Conservation (phyloP, 148 eudicot genomes). For the Rhododendron molle region DNA sequence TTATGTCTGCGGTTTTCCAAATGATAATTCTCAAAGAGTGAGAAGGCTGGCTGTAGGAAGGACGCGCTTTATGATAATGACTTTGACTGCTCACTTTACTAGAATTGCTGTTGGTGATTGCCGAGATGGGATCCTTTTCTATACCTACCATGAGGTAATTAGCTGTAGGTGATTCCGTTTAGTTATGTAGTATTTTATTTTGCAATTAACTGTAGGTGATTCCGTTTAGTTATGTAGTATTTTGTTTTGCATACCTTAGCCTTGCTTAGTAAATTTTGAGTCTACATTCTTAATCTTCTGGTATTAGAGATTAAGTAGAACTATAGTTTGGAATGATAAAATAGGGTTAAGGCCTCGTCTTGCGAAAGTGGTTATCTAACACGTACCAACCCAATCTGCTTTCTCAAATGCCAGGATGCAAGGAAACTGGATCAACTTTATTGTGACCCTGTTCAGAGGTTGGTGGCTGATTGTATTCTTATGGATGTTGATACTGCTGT, state of each 20-base stretch:
- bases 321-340: not conserved
- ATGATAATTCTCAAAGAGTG: conserved; percentile 64
- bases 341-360: not conserved
- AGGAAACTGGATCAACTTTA: conserved; percentile 78
- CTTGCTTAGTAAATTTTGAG: conserved; percentile 4
- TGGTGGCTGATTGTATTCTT: conserved; percentile 89
- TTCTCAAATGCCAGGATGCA: conserved; percentile 45
- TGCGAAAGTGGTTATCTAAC: not conserved
- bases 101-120: conserved; percentile 97
- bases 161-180: conserved; percentile 9
- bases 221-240: not conserved
- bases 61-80: conserved; percentile 74
- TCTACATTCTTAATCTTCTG: not conserved
- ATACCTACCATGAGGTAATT: conserved; percentile 76
- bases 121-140: conserved; percentile 91
- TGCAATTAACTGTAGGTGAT: conserved; percentile 18
- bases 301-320: not conserved
- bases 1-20: conserved; percentile 79
- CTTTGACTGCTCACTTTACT: conserved; percentile 71
- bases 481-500: conserved; percentile 75
- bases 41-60: conserved; percentile 66
- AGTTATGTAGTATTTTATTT: not conserved
- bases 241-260: conserved; percentile 5
- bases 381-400: not conserved
- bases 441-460: conserved; percentile 88